Evolutionary conservation across 805 yeast genomes (phyloP), one percentile per base, ranked within the genome.

Genomic region (Ogataea trehalophila): DNA sequence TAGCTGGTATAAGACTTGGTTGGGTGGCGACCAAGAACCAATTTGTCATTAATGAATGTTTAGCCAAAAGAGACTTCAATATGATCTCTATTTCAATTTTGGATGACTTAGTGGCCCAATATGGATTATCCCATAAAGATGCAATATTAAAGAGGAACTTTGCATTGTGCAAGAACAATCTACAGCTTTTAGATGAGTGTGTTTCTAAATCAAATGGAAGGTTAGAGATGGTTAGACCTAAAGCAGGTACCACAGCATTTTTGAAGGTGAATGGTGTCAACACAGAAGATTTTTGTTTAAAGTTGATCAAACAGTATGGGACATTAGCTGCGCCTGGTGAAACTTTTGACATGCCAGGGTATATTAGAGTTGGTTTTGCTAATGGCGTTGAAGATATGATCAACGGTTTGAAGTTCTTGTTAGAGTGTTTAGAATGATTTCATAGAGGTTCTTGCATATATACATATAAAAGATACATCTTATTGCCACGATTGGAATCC

Each of bases 1-100:
- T 75, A 42, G 82, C 83, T 8, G 83, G 83, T 5, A 60, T 76
- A 26, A 60, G 83, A 41, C 43, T 77, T 20, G 82, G 83, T 6
- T 78, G 83, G 83, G 60, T 77, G 11, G 74, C 69, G 5, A 57
- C 74, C 7, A 61, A 63, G 31, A 68, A 73, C 54, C 44, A 44
- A 18, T 46, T 46, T 4, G 49, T 73, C 5, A 46, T 72, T 16
- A 49, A 58, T 14, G 67, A 61, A 39, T 64, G 75, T 20, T 60
- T 62, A 22, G 61, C 68, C 13, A 67, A 73, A 44, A 65, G 82
- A 50, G 81, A 76, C 56, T 78, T 73, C 58, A 75, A 72, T 55
- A 77, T 74, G 9, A 78, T 78, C 39, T 72, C 77, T 2, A 72
- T 78, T 15, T 70, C 77, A 33, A 58, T 64, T 50, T 47, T 75